Evolutionary conservation across 2,329 filamentous ascomycete species (phyloP), one percentile per base, ranked within the genome.

Genomic region (Venturia nashicola): DNA sequence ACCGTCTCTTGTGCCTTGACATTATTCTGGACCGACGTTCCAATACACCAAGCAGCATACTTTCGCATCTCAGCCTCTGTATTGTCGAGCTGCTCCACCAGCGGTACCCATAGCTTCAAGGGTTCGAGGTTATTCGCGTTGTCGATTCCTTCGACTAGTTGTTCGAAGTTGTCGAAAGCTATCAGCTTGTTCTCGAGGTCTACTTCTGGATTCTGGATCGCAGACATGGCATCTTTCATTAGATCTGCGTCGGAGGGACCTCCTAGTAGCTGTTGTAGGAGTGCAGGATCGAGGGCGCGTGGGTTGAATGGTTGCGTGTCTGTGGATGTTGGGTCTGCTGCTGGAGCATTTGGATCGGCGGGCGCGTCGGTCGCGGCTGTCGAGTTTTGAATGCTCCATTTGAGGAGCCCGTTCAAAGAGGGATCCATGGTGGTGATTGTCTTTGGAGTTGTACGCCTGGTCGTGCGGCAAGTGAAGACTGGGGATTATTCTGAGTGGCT

Each of bases 11-110:
- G 94, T 61, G 85, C 86, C 73, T 87, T 88, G 69, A 83, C 82
- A 75, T 99, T 97, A 78, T 99, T 99, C 81, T 97, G 92, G 65
- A 99, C 94, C 11, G 94, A 93, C 6, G 92, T 97, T 61, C 90
- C 91, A 65, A 94, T 79, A 77, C 91, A 97, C 90, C 91, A 96
- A n/a, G 91, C 91, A 2, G 93, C 92, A 83, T 91, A 91, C 70
- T 81, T 85, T 67, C 92, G 82, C 71, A 96, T 79, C 67, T 94
- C 89, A 6, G 80, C 73, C 71, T 94, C 87, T 12, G 83, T 80
- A 70, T 86, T 82, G 61, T 81, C 79, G 16, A 99, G 80, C 67
- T 88, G 84, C 9, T 80, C 76, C 12, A 97, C 79, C 46, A 99
- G 79, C 11, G 90, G 90, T 12, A 83, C 82, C 94, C 94, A 99